phyloP scores from a whole-genome alignment of 75 land plant species.

The Larix kaempferi region DNA sequence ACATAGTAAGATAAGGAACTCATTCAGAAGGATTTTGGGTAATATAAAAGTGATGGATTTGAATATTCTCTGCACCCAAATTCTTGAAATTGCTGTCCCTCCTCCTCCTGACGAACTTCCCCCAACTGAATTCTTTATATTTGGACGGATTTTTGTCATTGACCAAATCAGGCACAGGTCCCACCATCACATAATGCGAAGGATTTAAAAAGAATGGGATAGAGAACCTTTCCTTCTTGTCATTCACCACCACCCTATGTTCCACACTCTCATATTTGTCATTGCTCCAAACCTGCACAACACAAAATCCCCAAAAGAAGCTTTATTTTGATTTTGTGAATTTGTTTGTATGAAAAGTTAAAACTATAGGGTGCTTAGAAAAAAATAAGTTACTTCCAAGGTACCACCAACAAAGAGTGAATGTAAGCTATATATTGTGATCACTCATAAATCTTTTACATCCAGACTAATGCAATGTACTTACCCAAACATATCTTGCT shows the following conservation, averaged over 20 bases:
- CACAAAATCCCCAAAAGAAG: not conserved
- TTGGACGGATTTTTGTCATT: constrained; percentile 40
- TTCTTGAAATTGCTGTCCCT: constrained; percentile 67
- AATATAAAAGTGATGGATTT: constrained; percentile 54
- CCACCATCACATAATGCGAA: constrained; percentile 31
- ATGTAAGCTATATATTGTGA: too few relatives aligned
- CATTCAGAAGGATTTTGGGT: too few relatives aligned
- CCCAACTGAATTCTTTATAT: constrained; percentile 70
- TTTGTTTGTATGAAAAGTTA: too few relatives aligned
- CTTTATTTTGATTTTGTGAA: too few relatives aligned
- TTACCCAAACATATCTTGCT: too few relatives aligned
- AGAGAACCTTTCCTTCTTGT: constrained; percentile 59
- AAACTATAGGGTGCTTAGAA: too few relatives aligned
- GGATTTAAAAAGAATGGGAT: constrained; percentile 79
- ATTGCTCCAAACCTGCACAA: constrained; percentile 79
- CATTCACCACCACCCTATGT: constrained; percentile 78
- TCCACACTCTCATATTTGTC: constrained; percentile 76
- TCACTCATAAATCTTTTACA: too few relatives aligned
- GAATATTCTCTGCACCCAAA: constrained; percentile 60
- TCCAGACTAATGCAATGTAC: too few relatives aligned
- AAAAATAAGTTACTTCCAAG: too few relatives aligned
- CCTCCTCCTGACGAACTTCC: constrained; percentile 50
- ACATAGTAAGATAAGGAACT: too few relatives aligned
- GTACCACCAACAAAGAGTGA: too few relatives aligned
- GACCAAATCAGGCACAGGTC: constrained; percentile 53